Evolutionary conservation across 176 grass and related monocot species (phyloP).

Genomic region (Areca catechu): DNA sequence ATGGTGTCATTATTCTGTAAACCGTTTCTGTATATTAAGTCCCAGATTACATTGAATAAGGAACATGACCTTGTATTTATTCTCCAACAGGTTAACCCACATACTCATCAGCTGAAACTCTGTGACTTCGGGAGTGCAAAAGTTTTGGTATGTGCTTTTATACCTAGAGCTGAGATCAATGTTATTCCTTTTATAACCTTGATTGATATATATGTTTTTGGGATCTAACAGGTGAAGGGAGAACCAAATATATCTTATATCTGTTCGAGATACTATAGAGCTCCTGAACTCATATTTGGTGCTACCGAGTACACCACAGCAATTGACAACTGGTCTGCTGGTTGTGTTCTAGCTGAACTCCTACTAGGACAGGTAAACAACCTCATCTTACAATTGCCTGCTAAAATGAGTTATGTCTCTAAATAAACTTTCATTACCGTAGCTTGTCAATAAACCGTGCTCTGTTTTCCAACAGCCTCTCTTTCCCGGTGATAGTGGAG

Average conservation of each 20-base stretch:
- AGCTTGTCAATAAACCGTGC: neutral
- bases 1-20: too few species aligned
- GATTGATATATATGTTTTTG: neutral
- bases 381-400: too few species aligned
- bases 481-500: slow-evolving; percentile 77
- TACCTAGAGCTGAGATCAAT: neutral
- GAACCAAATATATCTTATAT: slow-evolving; percentile 95
- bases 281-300: slow-evolving; percentile 90
- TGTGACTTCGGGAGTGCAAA: slow-evolving; percentile 86
- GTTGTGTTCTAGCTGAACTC: slow-evolving; percentile 85
- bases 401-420: too few species aligned
- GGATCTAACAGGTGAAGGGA: slow-evolving; percentile 47
- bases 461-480: slow-evolving; percentile 53
- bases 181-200: too few species aligned
- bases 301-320: slow-evolving; percentile 78
- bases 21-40: too few species aligned
- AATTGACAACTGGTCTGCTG: slow-evolving; percentile 90
- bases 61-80: too few species aligned
- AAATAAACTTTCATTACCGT: too few species aligned
- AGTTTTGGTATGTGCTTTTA: slow-evolving; percentile 48
- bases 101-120: slow-evolving; percentile 73
- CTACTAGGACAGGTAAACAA: slow-evolving; percentile 57
- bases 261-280: slow-evolving; percentile 89
- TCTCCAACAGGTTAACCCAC: slow-evolving; percentile 57
- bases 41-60: too few species aligned